A percentile compares a stretch with the other conserved stretches of the same genome.
These are phyloP conservation scores for Rhodotorula paludigena DNA, from an alignment of 768 basidiomycete species.

Conservation along the genomic window DNA sequence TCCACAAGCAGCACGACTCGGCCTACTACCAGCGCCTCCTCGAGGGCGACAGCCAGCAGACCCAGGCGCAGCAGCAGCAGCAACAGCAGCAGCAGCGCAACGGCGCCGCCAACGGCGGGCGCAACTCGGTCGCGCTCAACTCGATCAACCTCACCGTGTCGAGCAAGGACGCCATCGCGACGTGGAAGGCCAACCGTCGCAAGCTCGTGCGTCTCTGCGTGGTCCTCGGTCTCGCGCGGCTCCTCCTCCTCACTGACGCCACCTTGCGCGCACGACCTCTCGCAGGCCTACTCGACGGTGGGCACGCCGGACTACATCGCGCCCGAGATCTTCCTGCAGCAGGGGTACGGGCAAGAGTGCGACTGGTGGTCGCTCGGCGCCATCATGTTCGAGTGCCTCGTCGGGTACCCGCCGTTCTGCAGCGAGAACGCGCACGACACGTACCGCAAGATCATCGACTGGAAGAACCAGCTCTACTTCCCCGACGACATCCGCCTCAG, in stretches of 20 bases:
- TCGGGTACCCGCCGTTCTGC: constrained; percentile 93
- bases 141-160: constrained; percentile 94
- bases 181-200: constrained; percentile 97
- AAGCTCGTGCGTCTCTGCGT: constrained; percentile 63
- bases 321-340: constrained; percentile 91
- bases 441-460: constrained; percentile 95
- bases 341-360: constrained; percentile 96
- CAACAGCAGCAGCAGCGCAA: not conserved
- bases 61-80: constrained; percentile 46
- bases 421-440: constrained; percentile 95
- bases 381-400: constrained; percentile 96
- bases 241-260: not conserved
- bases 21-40: constrained; percentile 86
- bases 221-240: not conserved
- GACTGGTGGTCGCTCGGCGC: constrained; percentile 99
- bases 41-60: constrained; percentile 55
- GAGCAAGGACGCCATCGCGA: constrained; percentile 75
- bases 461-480: constrained; percentile 77
- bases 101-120: constrained; percentile 50
- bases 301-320: constrained; percentile 96
- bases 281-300: constrained; percentile 91
- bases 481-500: constrained; percentile 93
- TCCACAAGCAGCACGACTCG: constrained; percentile 96
- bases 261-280: not conserved
- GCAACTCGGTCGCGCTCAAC: constrained; percentile 96